A percentile compares a stretch with the other conserved stretches of the same genome.
These are phyloP conservation scores for Eutrema heterophyllum DNA, from an alignment of 345 rosid species.

Conservation along the genomic window DNA sequence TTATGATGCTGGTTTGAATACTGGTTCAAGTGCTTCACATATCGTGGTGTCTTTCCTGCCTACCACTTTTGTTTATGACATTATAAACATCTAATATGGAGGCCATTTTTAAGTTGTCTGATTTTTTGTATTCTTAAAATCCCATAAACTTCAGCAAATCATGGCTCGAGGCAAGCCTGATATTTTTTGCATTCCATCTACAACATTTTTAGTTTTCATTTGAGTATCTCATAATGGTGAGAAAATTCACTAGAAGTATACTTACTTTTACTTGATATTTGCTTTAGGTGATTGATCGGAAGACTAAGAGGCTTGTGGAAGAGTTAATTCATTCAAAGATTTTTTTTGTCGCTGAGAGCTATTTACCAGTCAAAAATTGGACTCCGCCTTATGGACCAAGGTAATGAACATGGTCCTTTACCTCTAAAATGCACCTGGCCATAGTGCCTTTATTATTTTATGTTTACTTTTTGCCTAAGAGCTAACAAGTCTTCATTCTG, in stretches of 20 bases:
- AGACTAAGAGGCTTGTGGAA: slow-evolving; percentile 84
- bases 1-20: slow-evolving; percentile 78
- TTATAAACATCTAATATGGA: not conserved
- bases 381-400: slow-evolving; percentile 77
- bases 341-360: slow-evolving; percentile 89
- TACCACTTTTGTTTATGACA: slow-evolving; percentile 1
- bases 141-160: not conserved
- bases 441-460: not conserved
- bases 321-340: slow-evolving; percentile 90
- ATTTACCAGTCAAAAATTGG: slow-evolving; percentile 94
- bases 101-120: slow-evolving; percentile 14
- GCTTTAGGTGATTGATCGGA: slow-evolving; percentile 78
- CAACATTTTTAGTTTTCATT: not conserved
- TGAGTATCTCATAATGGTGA: no score
- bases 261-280: slow-evolving; percentile 17
- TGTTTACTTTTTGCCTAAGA: not conserved
- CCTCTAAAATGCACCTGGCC: not conserved
- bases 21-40: slow-evolving; percentile 87
- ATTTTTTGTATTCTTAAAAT: not conserved
- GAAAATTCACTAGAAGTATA: no score
- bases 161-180: not conserved
- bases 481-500: slow-evolving; percentile 10
- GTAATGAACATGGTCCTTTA: no score
- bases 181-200: not conserved
- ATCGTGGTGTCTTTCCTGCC: slow-evolving; percentile 55